Evolutionary conservation across 805 yeast genomes (phyloP), one percentile per base, ranked within the genome.

Genomic region (Nakazawaea pomicola): DNA sequence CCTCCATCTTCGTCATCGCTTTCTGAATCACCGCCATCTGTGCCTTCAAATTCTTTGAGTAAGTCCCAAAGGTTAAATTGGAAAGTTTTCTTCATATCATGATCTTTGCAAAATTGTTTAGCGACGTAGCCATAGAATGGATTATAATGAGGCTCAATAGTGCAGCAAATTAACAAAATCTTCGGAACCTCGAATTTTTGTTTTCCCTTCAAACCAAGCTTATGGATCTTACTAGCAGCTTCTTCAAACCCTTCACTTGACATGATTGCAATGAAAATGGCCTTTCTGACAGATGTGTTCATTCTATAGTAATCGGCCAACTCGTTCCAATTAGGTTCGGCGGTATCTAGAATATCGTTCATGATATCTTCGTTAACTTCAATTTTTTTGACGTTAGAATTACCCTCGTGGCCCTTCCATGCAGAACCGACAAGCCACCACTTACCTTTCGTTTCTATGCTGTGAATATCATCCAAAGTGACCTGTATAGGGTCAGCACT

Each of bases 391-490:
- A 32, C 41, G 10, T 6, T 44, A 51, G 3, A 45, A 48, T 37
- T 33, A 11, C 39, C 47, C 33, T 62, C 68, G 41, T 67, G 64
- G 3, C 96, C 96, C 54, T 79, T 86, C 96, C 97, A 93, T 0
- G 99, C 96, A 1, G 98, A 86, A 37, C 99, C 99, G 23, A 93
- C 91, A 24, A 93, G 68, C 99, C 99, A 93, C 99, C 99, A 93
- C 61, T 91, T 93, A 43, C 99, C 99, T 49, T 79, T 78, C 1
- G 82, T 76, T 11, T 82, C 85, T 18, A 87, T 72, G 46, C 76
- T 78, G 36, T 75, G 78, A 43, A 93, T 88, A 63, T 93, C 99
- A 34, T 78, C 80, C 16, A 91, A 65, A 3, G 86, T 66, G 0
- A 93, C 98, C 49, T 85, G 88, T 19, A 93, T 69, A 2, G 99